Evolutionary conservation across 352 stramenopile species (phyloP).

Genomic region (Phytophthora colocasiae): DNA sequence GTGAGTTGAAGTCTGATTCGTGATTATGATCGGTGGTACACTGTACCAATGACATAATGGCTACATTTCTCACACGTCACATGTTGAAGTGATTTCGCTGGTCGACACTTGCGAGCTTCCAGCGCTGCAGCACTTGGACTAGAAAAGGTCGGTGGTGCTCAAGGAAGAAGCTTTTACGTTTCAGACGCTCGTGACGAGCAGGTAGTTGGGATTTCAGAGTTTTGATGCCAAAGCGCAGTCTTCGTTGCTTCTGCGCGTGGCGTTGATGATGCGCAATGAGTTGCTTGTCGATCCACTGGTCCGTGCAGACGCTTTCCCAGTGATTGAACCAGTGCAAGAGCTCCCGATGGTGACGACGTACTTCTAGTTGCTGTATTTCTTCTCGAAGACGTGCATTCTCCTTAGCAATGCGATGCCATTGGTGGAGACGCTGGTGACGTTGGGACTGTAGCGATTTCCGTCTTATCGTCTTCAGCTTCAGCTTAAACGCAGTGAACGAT

Average conservation of each 20-base stretch:
- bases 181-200: constrained; percentile 21
- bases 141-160: constrained; percentile 16
- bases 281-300: constrained; percentile 43
- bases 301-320: constrained; percentile 64
- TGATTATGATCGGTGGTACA: constrained; percentile 34
- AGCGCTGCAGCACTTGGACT: constrained; percentile 18
- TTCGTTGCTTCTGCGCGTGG: constrained; percentile 21
- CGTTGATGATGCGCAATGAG: constrained; percentile 41
- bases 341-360: constrained; percentile 7
- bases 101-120: constrained; percentile 2
- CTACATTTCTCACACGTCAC: constrained; percentile 35
- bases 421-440: constrained; percentile 24
- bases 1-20: neutral
- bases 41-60: constrained; percentile 11
- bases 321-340: constrained; percentile 39
- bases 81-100: constrained; percentile 30
- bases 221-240: constrained; percentile 8
- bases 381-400: constrained; percentile 2
- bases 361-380: constrained; percentile 17
- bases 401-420: constrained; percentile 24
- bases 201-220: constrained; percentile 28
- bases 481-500: constrained; percentile 27
- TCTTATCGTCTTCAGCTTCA: constrained; percentile 25
- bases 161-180: constrained; percentile 24
- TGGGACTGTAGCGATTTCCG: constrained; percentile 8